Evolutionary conservation across 768 basidiomycete species (phyloP), one percentile per base, ranked within the genome.

Genomic region (Auriscalpium microsporum): DNA sequence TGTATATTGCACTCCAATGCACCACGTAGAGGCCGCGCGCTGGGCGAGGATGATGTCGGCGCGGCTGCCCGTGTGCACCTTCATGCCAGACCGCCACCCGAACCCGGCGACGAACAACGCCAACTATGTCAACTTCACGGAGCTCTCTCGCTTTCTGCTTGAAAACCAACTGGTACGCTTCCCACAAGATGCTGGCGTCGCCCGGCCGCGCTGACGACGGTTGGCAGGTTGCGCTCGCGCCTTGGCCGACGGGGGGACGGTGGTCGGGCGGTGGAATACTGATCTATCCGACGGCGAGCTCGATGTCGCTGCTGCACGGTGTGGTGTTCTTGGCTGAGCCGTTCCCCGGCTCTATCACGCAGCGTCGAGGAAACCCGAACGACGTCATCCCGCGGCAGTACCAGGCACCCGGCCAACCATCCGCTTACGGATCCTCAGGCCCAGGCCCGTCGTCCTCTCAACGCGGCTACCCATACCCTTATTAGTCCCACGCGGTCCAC

Each of bases 51-150:
- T 81, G 49, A 73, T 71, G 55, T 74, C 69, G 51, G 72, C 74
- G 56, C 59, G 69, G 46, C 74, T 65, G 35, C 69, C 80, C 19
- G 69, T 81, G 56, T 82, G 80, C 68, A 82, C 82, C 45, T 79
- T 86, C 68, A 78, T 85, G 74, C 78, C 84, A 16, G 78, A 83
- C 63, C 76, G 78, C 36, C 74, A 81, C 42, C 69, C 78, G 47
- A 78, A 83, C 58, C 66, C 75, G 34, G 72, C 75, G 45, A 65
- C 66, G 48, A 75, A 77, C 63, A 69, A 72, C 56, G 73, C 77
- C 57, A 86, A 85, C 63, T 71, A 77, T 62, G 67, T 74, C 46
- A 72, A 69, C 57, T 86, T 84, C 65, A 76, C 80, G 53, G 73
- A 75, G 48, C 69, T 86, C 57, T 79, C 81, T 36, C 70, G 73